Evolutionary conservation across 345 rosid genomes (phyloP), one percentile per base, ranked within the genome.

Genomic region (Citrus mangshanensis): DNA sequence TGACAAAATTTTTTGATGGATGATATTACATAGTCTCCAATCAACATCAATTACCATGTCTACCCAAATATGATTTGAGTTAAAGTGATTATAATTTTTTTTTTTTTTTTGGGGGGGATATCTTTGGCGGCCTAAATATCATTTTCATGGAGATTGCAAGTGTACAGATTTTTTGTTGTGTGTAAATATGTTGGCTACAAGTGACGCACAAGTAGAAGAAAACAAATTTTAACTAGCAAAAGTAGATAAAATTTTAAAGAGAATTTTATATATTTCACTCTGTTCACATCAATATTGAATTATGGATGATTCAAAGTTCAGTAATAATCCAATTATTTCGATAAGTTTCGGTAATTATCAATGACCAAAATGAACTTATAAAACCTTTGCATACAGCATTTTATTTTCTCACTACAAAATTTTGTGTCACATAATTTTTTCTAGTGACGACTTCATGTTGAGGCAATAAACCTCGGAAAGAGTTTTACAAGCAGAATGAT

Each of bases 1-100:
- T 9, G 65, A 64, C 62, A 62, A 40, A 59, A 14, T 3, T 12
- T 12, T 73, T 6, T 72, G 81, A 60, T 55, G 58, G 38, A 51
- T 66, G 61, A 55, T 66, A 71, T 54, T 54, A 54, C 72, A 22
- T 25, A 22, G 76, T 74, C 82, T 61, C 66, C 70, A 25, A 68
- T 83, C 86, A 72, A 22, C 74, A 65, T 81, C 86, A 72, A n/a
- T 54, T 54, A 54, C 85, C 59, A 68, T 65, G 30, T 77, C 83
- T 67, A 74, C 73, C 80, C 78, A 70, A 76, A 54, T 54, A 54
- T 16, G 32, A 9, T 71, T 19, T 28, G 30, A 38, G 21, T 5
- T 59, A 8, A 25, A 9, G 21, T 16, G 56, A 54, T 68, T 51
- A 46, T 30, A 58, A 18, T 7, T 5, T 54, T 18, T 51, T 4